Conservation (phyloP, 768 basidiomycete species). For the Lentinus tigrinus region DNA sequence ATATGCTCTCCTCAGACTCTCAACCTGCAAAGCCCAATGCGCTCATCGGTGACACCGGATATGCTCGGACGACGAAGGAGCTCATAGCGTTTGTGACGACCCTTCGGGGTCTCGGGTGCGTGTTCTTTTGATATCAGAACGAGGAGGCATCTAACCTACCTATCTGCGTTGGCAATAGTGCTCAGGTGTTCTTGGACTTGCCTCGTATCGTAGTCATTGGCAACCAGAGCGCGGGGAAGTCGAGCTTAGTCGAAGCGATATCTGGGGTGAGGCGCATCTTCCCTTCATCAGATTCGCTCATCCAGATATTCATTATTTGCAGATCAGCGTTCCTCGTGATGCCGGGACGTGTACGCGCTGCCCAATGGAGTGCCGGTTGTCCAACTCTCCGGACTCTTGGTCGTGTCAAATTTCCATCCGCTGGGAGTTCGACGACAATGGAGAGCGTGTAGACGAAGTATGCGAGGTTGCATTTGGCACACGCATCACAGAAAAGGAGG, state of each 20-base stretch:
- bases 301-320: neutral
- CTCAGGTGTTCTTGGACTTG: constrained; percentile 45
- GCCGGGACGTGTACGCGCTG: constrained; percentile 47
- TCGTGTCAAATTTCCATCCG: constrained; percentile 43
- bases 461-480: constrained; percentile 44
- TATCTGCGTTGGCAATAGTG: too few species aligned
- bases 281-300: too few species aligned
- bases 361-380: constrained; percentile 38
- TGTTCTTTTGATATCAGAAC: too few species aligned
- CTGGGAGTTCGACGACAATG: constrained; percentile 35
- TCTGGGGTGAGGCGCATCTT: too few species aligned
- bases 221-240: constrained; percentile 50
- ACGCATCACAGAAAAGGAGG: constrained; percentile 36
- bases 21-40: neutral
- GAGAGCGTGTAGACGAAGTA: too few species aligned
- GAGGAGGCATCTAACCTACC: too few species aligned
- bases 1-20: neutral
- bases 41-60: constrained; percentile 1
- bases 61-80: constrained; percentile 14
- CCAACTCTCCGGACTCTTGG: constrained; percentile 18
- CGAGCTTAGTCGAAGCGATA: constrained; percentile 49
- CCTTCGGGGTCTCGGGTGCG: constrained; percentile 29
- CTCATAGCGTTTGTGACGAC: constrained; percentile 15
- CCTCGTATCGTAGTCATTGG: constrained; percentile 51
- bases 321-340: constrained; percentile 50